A percentile compares a stretch with the other conserved stretches of the same genome.
Conservation (phyloP, 2,329 filamentous ascomycete species). For the Exutisphaerella laricina region DNA sequence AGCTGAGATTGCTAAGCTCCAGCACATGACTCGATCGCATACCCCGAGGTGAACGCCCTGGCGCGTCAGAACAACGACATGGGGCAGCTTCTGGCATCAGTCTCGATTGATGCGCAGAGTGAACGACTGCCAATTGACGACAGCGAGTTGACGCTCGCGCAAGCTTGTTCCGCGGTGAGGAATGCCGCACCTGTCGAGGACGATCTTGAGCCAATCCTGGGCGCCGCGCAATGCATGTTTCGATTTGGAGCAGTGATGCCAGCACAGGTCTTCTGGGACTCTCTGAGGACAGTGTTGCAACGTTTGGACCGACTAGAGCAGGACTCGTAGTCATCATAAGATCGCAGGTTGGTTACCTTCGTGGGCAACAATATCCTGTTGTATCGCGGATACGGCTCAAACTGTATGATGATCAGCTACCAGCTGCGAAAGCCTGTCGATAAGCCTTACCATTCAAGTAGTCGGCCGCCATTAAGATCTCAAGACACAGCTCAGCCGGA, state of each 20-base stretch:
- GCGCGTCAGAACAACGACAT: slow-evolving; percentile 20
- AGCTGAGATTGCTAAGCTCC: slow-evolving; percentile 20
- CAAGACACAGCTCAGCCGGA: slow-evolving; percentile 69
- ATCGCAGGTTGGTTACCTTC: background rate
- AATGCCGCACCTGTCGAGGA: slow-evolving; percentile 11
- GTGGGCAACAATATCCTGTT: no score
- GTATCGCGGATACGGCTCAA: no score
- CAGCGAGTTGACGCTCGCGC: slow-evolving; percentile 22
- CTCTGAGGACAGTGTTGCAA: slow-evolving; percentile 10
- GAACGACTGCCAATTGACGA: slow-evolving; percentile 20
- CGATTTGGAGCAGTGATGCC: slow-evolving; percentile 21
- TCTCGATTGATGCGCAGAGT: slow-evolving; percentile 15
- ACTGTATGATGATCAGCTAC: no score
- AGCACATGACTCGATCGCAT: slow-evolving; percentile 19
- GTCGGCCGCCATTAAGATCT: slow-evolving; percentile 71
- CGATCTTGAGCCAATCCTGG: slow-evolving; percentile 15
- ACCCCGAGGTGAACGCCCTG: slow-evolving; percentile 19
- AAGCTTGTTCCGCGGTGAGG: slow-evolving; percentile 20
- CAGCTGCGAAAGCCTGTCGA: no score
- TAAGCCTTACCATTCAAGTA: slow-evolving; percentile 60
- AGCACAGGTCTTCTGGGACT: slow-evolving; percentile 11
- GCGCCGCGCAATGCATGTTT: slow-evolving; percentile 18
- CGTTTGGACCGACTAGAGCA: slow-evolving; percentile 5
- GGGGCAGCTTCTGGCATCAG: slow-evolving; percentile 13
- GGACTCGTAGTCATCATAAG: background rate